Base-by-base conservation (phyloP, 352 stramenopile genomes). In the Phytopythium vexans region DNA sequence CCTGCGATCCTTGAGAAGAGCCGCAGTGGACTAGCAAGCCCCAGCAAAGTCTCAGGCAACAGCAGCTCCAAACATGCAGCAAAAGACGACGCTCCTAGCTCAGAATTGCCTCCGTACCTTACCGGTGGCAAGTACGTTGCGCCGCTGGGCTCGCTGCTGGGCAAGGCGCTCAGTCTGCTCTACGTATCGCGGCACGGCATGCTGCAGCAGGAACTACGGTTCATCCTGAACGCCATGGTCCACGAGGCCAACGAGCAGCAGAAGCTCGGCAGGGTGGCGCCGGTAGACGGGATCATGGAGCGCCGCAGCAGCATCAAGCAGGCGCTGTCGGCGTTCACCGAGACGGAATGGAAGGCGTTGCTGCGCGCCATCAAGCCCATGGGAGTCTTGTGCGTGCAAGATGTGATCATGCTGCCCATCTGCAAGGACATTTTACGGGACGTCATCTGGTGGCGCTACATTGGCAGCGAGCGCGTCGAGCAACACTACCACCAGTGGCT, bases 171-270 rank as follows among this genome's bases (percentile, higher is more conserved):
- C 27, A 83, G 80, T 6, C 59, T 98, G 6, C 65, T 98, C 38
- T 97, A 96, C 53, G 87, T 96, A 1, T 86, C 80, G 40, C 79
- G 92, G 6, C 89, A 98, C 45, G 92, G 92, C 3, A 69, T 98
- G 39, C 70, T 94, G 12, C 58, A 92, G 47, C 84, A 90, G 41
- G 92, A 98, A 51, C 68, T 98, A 21, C 80, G 80, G 9, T 89
- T 83, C 32, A 86, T 92, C 36, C 51, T 92, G 0, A 84, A 88
- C 31, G 75, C 77, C 7, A 64, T 89, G 12, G 48, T 87, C 43
- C 72, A 57, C 0, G 78, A 92, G 44, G 65, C 70, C 21, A 61
- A 56, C 8, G 62, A 54, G 4, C 49, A 52, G 12, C 37, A 61
- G 37, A 41, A 54, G 33, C 42, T 80, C 43, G 46, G 57, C 31